Evolutionary conservation across 306 rosid species (phyloP), one percentile per base, ranked within the genome.

Genomic region (Castanea crenata): DNA sequence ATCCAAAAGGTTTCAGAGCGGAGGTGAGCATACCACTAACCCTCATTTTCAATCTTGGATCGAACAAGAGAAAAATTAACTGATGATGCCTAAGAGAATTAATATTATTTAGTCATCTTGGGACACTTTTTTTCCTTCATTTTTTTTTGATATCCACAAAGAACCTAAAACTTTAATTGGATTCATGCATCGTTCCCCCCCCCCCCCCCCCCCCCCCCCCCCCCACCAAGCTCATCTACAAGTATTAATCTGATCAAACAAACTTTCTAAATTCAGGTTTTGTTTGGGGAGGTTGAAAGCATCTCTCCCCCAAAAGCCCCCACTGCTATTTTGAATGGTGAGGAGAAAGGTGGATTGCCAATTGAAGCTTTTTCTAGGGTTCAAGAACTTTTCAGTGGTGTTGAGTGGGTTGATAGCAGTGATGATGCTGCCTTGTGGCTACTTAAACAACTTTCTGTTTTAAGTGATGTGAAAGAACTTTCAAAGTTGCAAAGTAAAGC

Each of bases 351-450:
- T 81, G 99, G 99, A 73, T 83, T 95, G 82, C 99, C 99, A 25
- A 86, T 92, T 74, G 99, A 95, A 87, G 97, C 99, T 55, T 95
- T 95, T 89, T 92, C 99, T 74, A 91, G 91, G 87, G 99, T 95
- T 85, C 97, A 92, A 83, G 99, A 95, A 84, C 92, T 95, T 75
- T 95, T 95, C 81, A 92, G 83, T 80, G 97, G 93, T 55, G 95
- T 80, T 56, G 99, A 95, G 56, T 95, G 97, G 99, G 86, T 90
- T 85, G 99, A 91, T 52, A 85, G 79, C 74, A 86, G 88, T 76
- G 99, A 95, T 81, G 97, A 92, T 80, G 99, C 94, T 38, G 92
- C 99, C 54, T 90, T 92, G 82, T 95, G 99, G 99, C 83, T 95
- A 77, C 92, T 95, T 76, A 90, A 91, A 80, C 96, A 95, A 71